These are phyloP conservation scores for Phytopythium ostracodes DNA, from an alignment of 352 stramenopile genomes.

Conservation along the genomic window DNA sequence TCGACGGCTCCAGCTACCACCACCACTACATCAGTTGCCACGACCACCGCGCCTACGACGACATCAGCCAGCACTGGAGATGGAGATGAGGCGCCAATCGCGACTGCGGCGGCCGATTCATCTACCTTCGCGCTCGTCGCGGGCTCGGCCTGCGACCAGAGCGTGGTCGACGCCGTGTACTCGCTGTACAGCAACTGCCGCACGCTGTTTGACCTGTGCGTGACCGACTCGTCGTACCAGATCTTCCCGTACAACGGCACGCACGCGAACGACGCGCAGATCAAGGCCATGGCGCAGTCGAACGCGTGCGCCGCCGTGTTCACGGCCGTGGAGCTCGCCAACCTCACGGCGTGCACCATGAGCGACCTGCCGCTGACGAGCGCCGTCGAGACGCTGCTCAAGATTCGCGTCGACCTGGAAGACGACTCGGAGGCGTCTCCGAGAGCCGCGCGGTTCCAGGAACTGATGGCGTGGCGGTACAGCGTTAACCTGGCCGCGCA, in stretches of 20 bases:
- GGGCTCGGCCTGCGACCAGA: slow-evolving; percentile 33
- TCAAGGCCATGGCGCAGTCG: slow-evolving; percentile 44
- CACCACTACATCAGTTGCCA: background rate
- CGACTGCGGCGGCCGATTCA: slow-evolving; percentile 35
- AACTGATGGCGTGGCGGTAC: slow-evolving; percentile 47
- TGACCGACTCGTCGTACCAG: slow-evolving; percentile 46
- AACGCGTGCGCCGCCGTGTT: slow-evolving; percentile 52
- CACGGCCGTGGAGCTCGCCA: slow-evolving; percentile 40
- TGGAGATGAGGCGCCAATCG: slow-evolving; percentile 13
- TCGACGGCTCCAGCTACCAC: slow-evolving; percentile 3
- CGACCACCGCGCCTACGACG: background rate
- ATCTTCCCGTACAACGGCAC: slow-evolving; percentile 54
- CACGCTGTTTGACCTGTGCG: slow-evolving; percentile 51
- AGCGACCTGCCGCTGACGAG: slow-evolving; percentile 43
- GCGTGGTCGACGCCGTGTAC: slow-evolving; percentile 39
- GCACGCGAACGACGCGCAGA: slow-evolving; percentile 42
- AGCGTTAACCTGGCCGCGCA: slow-evolving; percentile 40
- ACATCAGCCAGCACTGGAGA: background rate
- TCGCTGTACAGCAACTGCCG: slow-evolving; percentile 56
- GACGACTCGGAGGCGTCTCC: slow-evolving; percentile 17
- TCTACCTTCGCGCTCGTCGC: slow-evolving; percentile 38
- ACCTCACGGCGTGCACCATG: slow-evolving; percentile 49
- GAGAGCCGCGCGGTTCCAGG: slow-evolving; percentile 24
- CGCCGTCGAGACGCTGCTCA: slow-evolving; percentile 51
- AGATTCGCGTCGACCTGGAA: slow-evolving; percentile 45